Evolutionary conservation across 225 moss, liverwort and hornwort species (phyloP), one percentile per base, ranked within the genome.

Genomic region (Sphagnum tenellum): DNA sequence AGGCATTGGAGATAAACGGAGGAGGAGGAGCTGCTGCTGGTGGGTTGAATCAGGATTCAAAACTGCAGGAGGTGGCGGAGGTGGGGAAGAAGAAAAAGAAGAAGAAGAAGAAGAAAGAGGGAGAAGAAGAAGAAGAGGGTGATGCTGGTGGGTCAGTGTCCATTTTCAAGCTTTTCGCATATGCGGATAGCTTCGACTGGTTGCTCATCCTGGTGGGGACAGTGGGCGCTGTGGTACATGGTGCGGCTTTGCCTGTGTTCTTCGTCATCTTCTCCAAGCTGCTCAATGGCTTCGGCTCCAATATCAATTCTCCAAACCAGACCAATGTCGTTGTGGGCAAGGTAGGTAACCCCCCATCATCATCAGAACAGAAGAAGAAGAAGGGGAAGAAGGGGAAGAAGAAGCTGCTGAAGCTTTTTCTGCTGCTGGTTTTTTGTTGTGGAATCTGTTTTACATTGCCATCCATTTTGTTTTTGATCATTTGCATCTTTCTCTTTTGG

Each of bases 191-290:
- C 0, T 49, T 78, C 3, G 93, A 93, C 63, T 78, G 73, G 11
- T 1, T 89, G 0, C 69, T 89, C 53, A 71, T 93, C 7, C 72
- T 81, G 3, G 2, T 80, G 6, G 93, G 93, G 4, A 59, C 62
- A 0, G 7, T 93, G 3, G 93, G 83, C 2, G 89, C 93, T 14
- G 72, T 63, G 2, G 83, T 2, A 9, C 89, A 93, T 49, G 93
- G 93, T 5, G 61, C 74, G 3, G 64, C 89, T 2, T 76, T 89
- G 60, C 93, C 93, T 0, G 74, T 90, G 9, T 83, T 89, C 59
- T 88, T 89, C 8, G 61, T 88, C 45, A 83, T 90, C 61, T 88
- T 88, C 10, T 88, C 89, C 8, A 83, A 86, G 64, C 71, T 93
- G 48, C 67, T 93, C 3, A 54, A 90, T 74, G 86, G 83, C n/a